A percentile compares a stretch with the other conserved stretches of the same genome.
phyloP scores from a whole-genome alignment of 179 eudicot genomes.

The Beta corolliflora region DNA sequence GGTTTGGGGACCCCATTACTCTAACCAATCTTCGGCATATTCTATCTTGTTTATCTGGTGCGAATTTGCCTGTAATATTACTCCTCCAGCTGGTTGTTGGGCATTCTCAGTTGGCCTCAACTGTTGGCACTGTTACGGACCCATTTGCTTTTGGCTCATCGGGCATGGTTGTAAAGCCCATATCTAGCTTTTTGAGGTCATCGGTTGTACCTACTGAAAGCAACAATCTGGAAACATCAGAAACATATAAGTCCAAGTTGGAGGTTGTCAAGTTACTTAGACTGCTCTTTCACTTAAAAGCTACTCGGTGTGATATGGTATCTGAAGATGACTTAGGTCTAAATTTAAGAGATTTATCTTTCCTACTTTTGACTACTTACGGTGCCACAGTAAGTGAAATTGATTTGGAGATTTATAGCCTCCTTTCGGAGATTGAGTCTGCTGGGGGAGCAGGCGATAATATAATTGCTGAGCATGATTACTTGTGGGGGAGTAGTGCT shows the following conservation, averaged over 20 bases:
- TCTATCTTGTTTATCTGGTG: constrained; percentile 48
- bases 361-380: constrained; percentile 74
- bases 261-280: constrained; percentile 81
- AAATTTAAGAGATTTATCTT: constrained; percentile 59
- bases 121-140: constrained; percentile 39
- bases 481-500: constrained; percentile 81
- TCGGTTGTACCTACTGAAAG: constrained; percentile 34
- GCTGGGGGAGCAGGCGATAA: constrained; percentile 35
- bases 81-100: constrained; percentile 76
- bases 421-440: constrained; percentile 65
- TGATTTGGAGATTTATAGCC: constrained; percentile 73
- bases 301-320: constrained; percentile 41
- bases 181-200: constrained; percentile 73
- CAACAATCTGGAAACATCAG: constrained; percentile 29
- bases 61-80: constrained; percentile 45
- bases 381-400: constrained; percentile 82
- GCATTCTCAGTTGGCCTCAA: constrained; percentile 74
- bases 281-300: constrained; percentile 47
- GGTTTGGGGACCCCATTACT: constrained; percentile 76
- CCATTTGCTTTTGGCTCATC: constrained; percentile 43
- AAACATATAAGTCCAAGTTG: constrained; percentile 42
- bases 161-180: constrained; percentile 72
- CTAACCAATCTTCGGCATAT: constrained; percentile 57
- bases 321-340: constrained; percentile 52
- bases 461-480: constrained; percentile 69